phyloP scores from a whole-genome alignment of 495 filamentous ascomycete species.

The Penicillium alfredii region DNA sequence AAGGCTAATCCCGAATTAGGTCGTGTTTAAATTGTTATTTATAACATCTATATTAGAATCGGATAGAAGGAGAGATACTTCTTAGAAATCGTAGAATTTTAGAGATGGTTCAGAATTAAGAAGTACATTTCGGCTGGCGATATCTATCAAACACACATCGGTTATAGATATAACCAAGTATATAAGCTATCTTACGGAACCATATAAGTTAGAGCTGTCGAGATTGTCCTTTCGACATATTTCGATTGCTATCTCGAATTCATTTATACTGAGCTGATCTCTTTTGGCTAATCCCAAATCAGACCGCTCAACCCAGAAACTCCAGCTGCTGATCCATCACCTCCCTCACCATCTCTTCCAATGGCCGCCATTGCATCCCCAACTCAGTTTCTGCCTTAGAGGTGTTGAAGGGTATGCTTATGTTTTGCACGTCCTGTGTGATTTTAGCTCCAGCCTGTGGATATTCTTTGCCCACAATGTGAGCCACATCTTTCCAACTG shows the following conservation, averaged over 20 bases:
- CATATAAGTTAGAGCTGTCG: constrained; percentile 16
- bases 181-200: constrained; percentile 24
- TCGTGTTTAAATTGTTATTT: constrained; percentile 20
- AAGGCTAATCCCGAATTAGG: constrained; percentile 21
- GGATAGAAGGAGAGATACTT: constrained; percentile 21
- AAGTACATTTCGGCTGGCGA: constrained; percentile 25
- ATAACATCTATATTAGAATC: constrained; percentile 20
- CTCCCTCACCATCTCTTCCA: constrained; percentile 28
- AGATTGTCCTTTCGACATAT: too few species aligned
- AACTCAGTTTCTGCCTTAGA: constrained; percentile 48
- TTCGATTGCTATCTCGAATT: too few species aligned
- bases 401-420: constrained; percentile 45
- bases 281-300: too few species aligned
- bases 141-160: constrained; percentile 25
- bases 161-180: constrained; percentile 21
- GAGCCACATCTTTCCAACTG: constrained; percentile 23
- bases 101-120: constrained; percentile 25
- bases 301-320: too few species aligned
- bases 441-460: constrained; percentile 21
- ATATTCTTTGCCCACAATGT: constrained; percentile 26
- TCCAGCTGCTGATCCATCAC: constrained; percentile 35
- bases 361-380: constrained; percentile 29
- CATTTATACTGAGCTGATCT: too few species aligned
- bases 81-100: constrained; percentile 27
- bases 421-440: constrained; percentile 11